Evolutionary conservation across 345 rosid genomes (phyloP).

Genomic region (Firmiana major): DNA sequence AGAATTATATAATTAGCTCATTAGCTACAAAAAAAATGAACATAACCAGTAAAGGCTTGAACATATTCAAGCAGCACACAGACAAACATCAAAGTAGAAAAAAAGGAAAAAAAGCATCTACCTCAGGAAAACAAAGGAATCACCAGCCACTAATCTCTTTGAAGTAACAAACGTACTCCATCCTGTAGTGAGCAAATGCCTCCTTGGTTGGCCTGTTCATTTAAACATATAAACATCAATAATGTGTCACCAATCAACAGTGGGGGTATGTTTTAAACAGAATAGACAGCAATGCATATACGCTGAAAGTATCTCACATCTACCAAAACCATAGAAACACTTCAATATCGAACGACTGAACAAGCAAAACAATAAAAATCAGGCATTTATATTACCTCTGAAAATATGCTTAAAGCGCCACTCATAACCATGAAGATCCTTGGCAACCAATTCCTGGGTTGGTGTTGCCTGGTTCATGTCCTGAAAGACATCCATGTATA

Average conservation of each 20-base stretch:
- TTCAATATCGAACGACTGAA: background rate
- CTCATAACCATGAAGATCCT: conserved; percentile 84
- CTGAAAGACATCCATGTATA: conserved; percentile 34
- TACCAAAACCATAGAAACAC: background rate
- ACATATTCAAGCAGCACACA: background rate
- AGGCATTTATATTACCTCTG: conserved; percentile 49
- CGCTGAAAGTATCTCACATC: background rate
- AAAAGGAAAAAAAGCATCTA: conserved; percentile 15
- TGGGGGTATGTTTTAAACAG: background rate
- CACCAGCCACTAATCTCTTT: conserved; percentile 84
- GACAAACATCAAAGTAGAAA: background rate
- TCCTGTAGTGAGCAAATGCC: conserved; percentile 92
- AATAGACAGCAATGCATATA: background rate
- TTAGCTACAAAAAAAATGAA: background rate
- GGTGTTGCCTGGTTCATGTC: conserved; percentile 89
- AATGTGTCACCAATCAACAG: background rate
- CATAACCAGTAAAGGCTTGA: background rate
- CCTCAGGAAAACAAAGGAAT: conserved; percentile 88
- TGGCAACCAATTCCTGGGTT: conserved; percentile 86
- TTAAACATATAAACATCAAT: conserved; percentile 11
- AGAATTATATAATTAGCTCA: background rate
- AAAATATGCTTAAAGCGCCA: conserved; percentile 96
- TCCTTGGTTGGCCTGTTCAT: conserved; percentile 79
- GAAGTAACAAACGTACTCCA: conserved; percentile 96
- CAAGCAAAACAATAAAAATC: background rate